Base-by-base conservation (phyloP, 495 filamentous ascomycete species). In the Apodospora peruviana region DNA sequence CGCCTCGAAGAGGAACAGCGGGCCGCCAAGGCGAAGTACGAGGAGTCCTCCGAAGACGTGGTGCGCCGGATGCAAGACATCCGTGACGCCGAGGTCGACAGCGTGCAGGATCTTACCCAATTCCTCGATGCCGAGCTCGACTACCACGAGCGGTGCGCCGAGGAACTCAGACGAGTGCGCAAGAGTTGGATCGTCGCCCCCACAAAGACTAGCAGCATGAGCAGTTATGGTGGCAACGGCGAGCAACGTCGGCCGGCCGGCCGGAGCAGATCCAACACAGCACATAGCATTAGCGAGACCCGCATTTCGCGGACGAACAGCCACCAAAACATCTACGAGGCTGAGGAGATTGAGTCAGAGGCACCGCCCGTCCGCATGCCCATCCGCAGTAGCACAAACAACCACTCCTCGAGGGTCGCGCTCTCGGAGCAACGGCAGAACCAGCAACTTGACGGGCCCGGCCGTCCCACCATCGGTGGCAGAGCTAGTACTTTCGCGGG, bases 11-110 rank as follows among this genome's bases (percentile, higher is more conserved):
- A 98, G 64, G 91, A 98, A 65, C 77, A 95, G 43, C 84, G 94
- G 50, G 78, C 81, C 12, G 86, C 95, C 61, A 96, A 96, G 60
- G 86, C 88, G 50, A 98, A 96, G 65, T 98, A 96, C 59, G 93
- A 96, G 58, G 94, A 97, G 65, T 86, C 89, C 5, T 95, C 81
- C 52, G 93, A 97, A 53, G 93, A 98, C 57, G 91, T 98, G 49
- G 76, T 82, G 53, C 82, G 91, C 52, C 80, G 93, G 46, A 98
- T 98, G 94, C 80, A 93, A 66, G 93, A 98, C 55, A 95, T 98
- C 66, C 88, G 93, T 66, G 89, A 96, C 45, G 81, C 89, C 7
- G 93, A 98, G 62, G 76, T 70, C 16, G 93, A 97, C 43, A 90
- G 84, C 53, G 79, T 96, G 24, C 76, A 76, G 47, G 91, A 96